Base-by-base conservation (phyloP, 2,329 filamentous ascomycete genomes). In the Dactylonectria macrodidyma region DNA sequence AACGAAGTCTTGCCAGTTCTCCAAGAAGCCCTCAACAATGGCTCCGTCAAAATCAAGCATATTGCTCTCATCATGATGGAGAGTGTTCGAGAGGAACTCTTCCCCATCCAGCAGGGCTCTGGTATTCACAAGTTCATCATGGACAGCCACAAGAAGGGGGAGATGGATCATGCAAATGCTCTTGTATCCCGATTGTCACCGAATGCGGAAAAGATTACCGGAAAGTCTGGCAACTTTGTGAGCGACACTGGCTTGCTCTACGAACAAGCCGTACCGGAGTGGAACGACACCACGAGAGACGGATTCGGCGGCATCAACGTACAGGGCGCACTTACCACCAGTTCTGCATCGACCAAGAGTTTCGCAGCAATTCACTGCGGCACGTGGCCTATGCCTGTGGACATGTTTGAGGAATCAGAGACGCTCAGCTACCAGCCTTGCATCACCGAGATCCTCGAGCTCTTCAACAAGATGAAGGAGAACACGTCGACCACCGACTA, bases 311-410 rank as follows among this genome's bases (percentile, higher is more conserved):
- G 84, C 5, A 78, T 85, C 68, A 84, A 79, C 48, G 76, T 78
- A 30, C 81, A 80, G 3, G 81, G 79, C 19, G 83, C 78, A 5
- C 79, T 81, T 59, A 84, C 84, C 2, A 77, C 82, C 2, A 78
- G 80, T 3, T 84, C 84, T 0, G 84, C 84, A 58, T 85, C 84
- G 0, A 76, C 84, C 41, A 85, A 85, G 71, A 84, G 82, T 63
- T 63, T 85, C 9, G 77, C 78, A 0, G 83, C 81, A 14, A 83
- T 81, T 22, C 74, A 84, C 46, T 85, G 84, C 58, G 84, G 84
- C 19, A 73, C 83, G 36, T 80, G 77, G 2, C 83, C 84, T 1
- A 75, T 85, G 66, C 77, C 83, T 5, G 80, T 80, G 5, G 83
- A 85, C 65, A 83, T 82, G 69, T 84, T 85, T 44, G 76, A 77